Evolutionary conservation across 2,329 filamentous ascomycete species (phyloP), one percentile per base, ranked within the genome.

Genomic region (Colletotrichum sojae): DNA sequence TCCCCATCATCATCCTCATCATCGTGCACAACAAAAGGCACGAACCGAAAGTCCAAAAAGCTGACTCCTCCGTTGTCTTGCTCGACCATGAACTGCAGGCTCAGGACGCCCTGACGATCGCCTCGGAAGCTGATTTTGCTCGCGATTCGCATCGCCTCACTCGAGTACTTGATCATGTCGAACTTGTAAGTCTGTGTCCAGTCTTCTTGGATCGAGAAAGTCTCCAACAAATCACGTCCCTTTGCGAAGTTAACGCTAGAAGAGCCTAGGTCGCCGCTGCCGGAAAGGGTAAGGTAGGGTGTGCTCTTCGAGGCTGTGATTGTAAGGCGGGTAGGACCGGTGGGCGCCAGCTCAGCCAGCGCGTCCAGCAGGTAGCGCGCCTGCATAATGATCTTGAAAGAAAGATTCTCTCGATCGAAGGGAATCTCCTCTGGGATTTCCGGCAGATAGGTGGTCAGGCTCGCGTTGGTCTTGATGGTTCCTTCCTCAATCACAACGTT

Each of bases 41-140:
- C 91, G 76, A 96, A 94, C 20, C 92, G 86, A 78, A 95, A 97
- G 78, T 96, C 93, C 25, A 96, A 85, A 80, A 95, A 97, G 74
- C 90, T 93, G 46, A 90, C 84, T 25, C 85, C 85, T 5, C 88
- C 87, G 6, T 88, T 88, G 71, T 96, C 94, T 49, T 95, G 86
- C 77, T 98, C 94, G 16, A 99, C 91, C 92, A 99, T 96, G 76
- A 98, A 98, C 77, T 99, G 96, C 78, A 98, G 82, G 80, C 94
- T 98, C 72, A 99, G 80, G 36, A 99, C 95, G 0, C 96, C 95
- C 77, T 97, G 94, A 2, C 88, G 86, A 79, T 99, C 96, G 0
- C 94, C 92, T 16, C 96, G 87, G 70, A 99, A 87, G 77, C 94
- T 97, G 67, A 98, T 95, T 81, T 98, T 99, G 75, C 89, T 95